Conservation (phyloP, 129 eudicot species). For the Centella asiatica region DNA sequence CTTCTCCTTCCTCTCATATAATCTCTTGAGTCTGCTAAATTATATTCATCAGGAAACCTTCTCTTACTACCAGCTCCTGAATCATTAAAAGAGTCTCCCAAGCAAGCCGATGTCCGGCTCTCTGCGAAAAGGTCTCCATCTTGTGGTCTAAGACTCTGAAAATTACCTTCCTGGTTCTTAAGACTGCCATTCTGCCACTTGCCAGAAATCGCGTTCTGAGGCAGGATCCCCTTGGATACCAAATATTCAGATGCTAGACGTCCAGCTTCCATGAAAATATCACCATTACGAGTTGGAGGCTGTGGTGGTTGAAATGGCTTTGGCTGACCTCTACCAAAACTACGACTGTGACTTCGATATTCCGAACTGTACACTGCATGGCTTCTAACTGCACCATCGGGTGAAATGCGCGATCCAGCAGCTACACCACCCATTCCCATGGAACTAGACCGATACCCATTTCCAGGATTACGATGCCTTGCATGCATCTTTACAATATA, state of each 20-base stretch:
- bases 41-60: conserved; percentile 38
- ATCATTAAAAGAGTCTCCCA: conserved; percentile 32
- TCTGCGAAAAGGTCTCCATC: conserved; percentile 31
- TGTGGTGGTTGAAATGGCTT: conserved; percentile 34
- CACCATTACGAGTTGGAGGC: conserved; percentile 45
- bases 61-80: conserved; percentile 38
- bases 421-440: conserved; percentile 50
- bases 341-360: conserved; percentile 52
- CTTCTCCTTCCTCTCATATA: conserved; percentile 44
- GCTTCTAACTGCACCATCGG: conserved; percentile 36
- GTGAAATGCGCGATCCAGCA: conserved; percentile 34
- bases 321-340: conserved; percentile 61
- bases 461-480: conserved; percentile 56
- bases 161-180: conserved; percentile 34
- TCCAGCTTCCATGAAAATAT: conserved; percentile 86
- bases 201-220: conserved; percentile 44
- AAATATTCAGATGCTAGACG: conserved; percentile 78
- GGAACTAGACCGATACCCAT: conserved; percentile 60
- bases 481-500: conserved; percentile 23
- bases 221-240: conserved; percentile 69
- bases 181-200: conserved; percentile 51
- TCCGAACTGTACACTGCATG: conserved; percentile 32
- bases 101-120: conserved; percentile 24
- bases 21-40: conserved; percentile 24
- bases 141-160: conserved; percentile 24